Evolutionary conservation across 2,329 filamentous ascomycete species (phyloP).

Genomic region (Exophiala sp.): DNA sequence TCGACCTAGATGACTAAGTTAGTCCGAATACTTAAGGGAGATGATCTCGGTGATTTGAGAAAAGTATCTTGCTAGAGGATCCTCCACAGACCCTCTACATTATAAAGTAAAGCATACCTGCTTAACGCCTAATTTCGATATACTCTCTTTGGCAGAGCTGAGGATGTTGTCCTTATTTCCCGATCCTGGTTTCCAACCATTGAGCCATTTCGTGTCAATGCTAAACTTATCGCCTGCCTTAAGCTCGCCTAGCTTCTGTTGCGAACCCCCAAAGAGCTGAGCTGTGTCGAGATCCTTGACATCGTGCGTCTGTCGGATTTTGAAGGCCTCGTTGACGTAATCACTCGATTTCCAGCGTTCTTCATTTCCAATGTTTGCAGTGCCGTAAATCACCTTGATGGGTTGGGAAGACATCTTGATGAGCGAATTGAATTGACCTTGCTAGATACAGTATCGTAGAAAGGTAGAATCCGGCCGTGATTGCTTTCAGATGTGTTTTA

Average conservation of each 20-base stretch:
- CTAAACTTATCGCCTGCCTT: slow-evolving; percentile 41
- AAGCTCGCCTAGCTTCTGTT: slow-evolving; percentile 40
- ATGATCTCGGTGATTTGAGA: not conserved
- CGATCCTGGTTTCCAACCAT: slow-evolving; percentile 31
- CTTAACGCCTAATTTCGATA: slow-evolving; percentile 25
- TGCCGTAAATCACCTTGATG: slow-evolving; percentile 21
- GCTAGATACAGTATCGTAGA: no score
- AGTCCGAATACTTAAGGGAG: not conserved
- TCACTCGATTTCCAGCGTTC: slow-evolving; percentile 12
- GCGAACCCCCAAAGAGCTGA: slow-evolving; percentile 39
- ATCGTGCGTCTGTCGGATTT: slow-evolving; percentile 19
- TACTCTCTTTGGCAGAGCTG: slow-evolving; percentile 24
- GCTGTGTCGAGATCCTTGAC: slow-evolving; percentile 24
- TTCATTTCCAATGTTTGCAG: slow-evolving; percentile 15
- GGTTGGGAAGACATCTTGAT: slow-evolving; percentile 14
- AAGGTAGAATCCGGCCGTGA: not conserved
- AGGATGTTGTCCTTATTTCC: slow-evolving; percentile 20
- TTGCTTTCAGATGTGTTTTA: not conserved
- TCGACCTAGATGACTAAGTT: slow-evolving; percentile 30
- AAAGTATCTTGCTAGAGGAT: not conserved
- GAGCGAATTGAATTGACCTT: not conserved
- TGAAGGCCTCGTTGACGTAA: slow-evolving; percentile 14
- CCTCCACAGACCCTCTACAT: not conserved
- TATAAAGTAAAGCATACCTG: slow-evolving; percentile 6
- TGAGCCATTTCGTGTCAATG: slow-evolving; percentile 46